Conservation (phyloP, 2,329 filamentous ascomycete genomes). For the Verticillium klebahnii region DNA sequence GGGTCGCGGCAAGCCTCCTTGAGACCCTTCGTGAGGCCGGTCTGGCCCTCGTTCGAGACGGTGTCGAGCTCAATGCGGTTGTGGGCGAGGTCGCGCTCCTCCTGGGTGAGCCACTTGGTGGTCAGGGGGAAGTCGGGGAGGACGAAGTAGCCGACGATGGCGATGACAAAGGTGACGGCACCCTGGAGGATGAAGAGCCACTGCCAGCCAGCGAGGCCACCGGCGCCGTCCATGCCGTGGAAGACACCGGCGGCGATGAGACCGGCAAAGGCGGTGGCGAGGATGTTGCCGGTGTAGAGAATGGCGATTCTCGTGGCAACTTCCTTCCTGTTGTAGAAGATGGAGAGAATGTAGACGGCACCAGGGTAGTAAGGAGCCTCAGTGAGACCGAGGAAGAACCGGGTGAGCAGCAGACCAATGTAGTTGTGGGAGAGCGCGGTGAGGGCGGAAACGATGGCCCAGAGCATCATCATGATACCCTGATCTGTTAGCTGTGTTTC, state of each 20-base stretch:
- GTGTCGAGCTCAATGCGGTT: conserved; percentile 20
- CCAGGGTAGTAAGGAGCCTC: conserved; percentile 21
- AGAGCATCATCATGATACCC: conserved; percentile 15
- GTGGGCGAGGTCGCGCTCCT: conserved; percentile 14
- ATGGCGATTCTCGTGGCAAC: conserved; percentile 58
- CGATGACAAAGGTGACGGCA: conserved; percentile 24
- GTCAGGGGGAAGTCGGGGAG: conserved; percentile 17
- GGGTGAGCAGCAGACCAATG: conserved; percentile 24
- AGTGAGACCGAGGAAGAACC: conserved; percentile 29
- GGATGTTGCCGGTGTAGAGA: conserved; percentile 54
- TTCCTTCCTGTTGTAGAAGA: conserved; percentile 64
- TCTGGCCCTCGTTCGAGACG: conserved; percentile 16
- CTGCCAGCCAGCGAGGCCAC: conserved; percentile 32
- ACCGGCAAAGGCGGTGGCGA: conserved; percentile 65
- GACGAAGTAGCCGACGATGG: conserved; percentile 12
- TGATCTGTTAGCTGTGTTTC: background rate
- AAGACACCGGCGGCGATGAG: conserved; percentile 61
- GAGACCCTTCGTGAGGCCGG: conserved; percentile 17
- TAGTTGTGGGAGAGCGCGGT: conserved; percentile 29
- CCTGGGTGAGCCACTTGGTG: conserved; percentile 16
- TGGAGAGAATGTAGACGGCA: conserved; percentile 47
- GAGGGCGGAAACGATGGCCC: conserved; percentile 12
- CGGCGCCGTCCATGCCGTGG: conserved; percentile 41
- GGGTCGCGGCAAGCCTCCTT: conserved; percentile 33
- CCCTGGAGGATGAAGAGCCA: conserved; percentile 39